Evolutionary conservation across 2,329 filamentous ascomycete genomes (phyloP).

Genomic region (Penicillium sp.): DNA sequence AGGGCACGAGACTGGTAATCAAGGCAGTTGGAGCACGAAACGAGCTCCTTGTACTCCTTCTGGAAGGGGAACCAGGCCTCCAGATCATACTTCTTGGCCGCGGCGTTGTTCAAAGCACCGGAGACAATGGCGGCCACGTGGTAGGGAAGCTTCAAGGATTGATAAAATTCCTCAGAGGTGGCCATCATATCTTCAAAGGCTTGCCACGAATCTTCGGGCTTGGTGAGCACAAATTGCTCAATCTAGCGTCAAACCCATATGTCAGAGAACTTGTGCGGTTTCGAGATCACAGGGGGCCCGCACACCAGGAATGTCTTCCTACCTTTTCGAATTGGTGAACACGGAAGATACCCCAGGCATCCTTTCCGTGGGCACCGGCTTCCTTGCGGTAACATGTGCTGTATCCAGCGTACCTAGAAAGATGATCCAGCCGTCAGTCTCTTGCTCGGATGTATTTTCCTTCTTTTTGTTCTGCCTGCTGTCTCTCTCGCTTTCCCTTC

Average conservation of each 20-base stretch:
- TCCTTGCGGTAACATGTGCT: constrained; percentile 95
- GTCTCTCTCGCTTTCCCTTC: no score
- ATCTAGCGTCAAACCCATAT: constrained; percentile 41
- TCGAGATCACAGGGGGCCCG: no score
- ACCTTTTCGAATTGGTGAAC: constrained; percentile 97
- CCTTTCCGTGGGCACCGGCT: constrained; percentile 82
- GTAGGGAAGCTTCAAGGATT: constrained; percentile 82
- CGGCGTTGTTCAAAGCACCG: constrained; percentile 86
- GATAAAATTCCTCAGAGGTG: constrained; percentile 89
- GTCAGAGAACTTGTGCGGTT: constrained; percentile 3
- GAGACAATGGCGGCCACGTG: constrained; percentile 91
- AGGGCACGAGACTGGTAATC: constrained; percentile 94
- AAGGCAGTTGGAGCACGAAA: constrained; percentile 96
- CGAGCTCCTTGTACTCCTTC: constrained; percentile 96
- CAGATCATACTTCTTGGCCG: constrained; percentile 88
- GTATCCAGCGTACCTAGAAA: constrained; percentile 66
- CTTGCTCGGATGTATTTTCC: background rate
- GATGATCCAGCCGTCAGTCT: constrained; percentile 6
- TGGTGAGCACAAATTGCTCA: constrained; percentile 72
- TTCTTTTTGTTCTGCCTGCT: no score
- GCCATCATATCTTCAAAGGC: constrained; percentile 89
- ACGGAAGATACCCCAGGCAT: constrained; percentile 97
- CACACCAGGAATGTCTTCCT: constrained; percentile 3
- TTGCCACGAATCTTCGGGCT: constrained; percentile 88
- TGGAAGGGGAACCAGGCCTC: constrained; percentile 97